Conservation (phyloP, 2,329 filamentous ascomycete species). For the Cytospora leucostoma region DNA sequence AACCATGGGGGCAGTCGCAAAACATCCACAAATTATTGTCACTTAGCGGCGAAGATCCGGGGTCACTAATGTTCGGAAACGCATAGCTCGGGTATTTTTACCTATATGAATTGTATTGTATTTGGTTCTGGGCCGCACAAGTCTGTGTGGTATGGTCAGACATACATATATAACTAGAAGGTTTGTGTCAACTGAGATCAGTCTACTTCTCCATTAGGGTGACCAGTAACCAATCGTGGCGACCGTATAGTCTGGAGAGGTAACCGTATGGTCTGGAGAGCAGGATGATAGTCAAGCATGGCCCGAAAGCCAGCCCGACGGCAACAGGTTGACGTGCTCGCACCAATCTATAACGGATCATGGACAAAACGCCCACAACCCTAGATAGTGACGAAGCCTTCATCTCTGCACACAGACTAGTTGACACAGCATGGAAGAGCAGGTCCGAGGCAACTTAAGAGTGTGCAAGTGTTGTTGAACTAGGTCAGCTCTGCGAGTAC, state of each 20-base stretch:
- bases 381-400: constrained; percentile 47
- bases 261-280: constrained; percentile 32
- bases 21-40: too few species aligned
- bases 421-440: constrained; percentile 81
- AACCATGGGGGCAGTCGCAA: too few species aligned
- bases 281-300: constrained; percentile 32
- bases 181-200: constrained; percentile 25
- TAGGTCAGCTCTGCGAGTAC: neutral
- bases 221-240: neutral
- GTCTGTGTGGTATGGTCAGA: neutral
- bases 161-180: neutral
- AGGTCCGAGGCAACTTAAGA: constrained; percentile 91
- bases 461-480: constrained; percentile 65
- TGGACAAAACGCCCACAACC: constrained; percentile 54
- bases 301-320: constrained; percentile 29
- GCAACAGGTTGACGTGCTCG: constrained; percentile 38
- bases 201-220: constrained; percentile 25
- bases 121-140: neutral
- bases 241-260: constrained; percentile 32
- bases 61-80: too few species aligned
- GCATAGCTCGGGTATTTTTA: too few species aligned
- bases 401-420: constrained; percentile 96
- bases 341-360: constrained; percentile 36
- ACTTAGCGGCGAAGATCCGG: too few species aligned
- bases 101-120: too few species aligned